Conservation (phyloP, 2,329 filamentous ascomycete genomes). For the Aspergillus transmontanensis region DNA sequence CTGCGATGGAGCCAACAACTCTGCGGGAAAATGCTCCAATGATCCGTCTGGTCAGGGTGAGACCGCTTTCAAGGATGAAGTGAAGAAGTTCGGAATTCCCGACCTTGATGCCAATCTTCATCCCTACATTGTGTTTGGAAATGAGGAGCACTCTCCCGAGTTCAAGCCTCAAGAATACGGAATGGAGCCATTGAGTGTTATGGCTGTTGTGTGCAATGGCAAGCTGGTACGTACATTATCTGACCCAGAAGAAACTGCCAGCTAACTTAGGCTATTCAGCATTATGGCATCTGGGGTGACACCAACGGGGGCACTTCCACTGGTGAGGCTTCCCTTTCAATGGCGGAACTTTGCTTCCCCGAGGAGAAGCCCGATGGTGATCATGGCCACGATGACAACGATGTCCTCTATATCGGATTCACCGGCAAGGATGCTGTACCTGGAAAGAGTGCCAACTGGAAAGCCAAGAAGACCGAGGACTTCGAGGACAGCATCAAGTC, state of each 20-base stretch:
- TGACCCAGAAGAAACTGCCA: not conserved
- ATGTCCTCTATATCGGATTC: slow-evolving; percentile 67
- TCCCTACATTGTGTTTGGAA: slow-evolving; percentile 58
- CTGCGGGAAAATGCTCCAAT: slow-evolving; percentile 51
- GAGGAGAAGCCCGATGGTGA: slow-evolving; percentile 55
- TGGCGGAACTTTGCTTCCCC: slow-evolving; percentile 62
- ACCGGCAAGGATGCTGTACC: slow-evolving; percentile 59
- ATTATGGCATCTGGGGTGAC: slow-evolving; percentile 65
- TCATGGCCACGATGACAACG: slow-evolving; percentile 57
- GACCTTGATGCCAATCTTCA: slow-evolving; percentile 57
- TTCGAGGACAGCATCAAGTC: slow-evolving; percentile 52
- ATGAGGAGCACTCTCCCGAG: slow-evolving; percentile 33
- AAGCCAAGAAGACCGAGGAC: slow-evolving; percentile 35
- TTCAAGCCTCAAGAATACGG: slow-evolving; percentile 48
- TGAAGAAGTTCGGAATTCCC: slow-evolving; percentile 43
- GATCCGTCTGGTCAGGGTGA: slow-evolving; percentile 43
- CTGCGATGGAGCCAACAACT: slow-evolving; percentile 56
- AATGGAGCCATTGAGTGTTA: slow-evolving; percentile 56
- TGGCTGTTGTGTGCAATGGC: slow-evolving; percentile 58
- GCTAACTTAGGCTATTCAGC: slow-evolving; percentile 32
- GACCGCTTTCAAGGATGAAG: slow-evolving; percentile 51
- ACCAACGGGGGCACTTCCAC: slow-evolving; percentile 60
- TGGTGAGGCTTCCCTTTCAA: slow-evolving; percentile 60
- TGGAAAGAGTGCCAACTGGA: slow-evolving; percentile 59
- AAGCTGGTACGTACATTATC: slow-evolving; percentile 41